Evolutionary conservation across 1,284 basidiomycete species (phyloP), one percentile per base, ranked within the genome.

Genomic region (Leccinum cinnamomeum): DNA sequence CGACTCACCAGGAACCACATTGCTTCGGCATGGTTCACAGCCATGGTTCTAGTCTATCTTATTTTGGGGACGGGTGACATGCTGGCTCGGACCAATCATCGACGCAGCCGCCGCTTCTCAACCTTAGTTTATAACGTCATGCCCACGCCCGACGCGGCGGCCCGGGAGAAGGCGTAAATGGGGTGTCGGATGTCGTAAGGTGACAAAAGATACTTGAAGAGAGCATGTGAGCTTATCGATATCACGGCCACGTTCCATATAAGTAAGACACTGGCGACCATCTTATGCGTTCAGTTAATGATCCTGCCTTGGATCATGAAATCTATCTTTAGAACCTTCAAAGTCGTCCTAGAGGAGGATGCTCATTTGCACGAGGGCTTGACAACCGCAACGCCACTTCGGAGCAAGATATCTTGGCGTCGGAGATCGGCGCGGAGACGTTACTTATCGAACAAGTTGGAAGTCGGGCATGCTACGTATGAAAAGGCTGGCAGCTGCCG

Each of bases 251-350:
- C 20, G 7, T 28, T 50, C 65, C 41, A 65, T 61, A 67, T 63
- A 53, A 12, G 46, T 64, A 28, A 25, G 28, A 25, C 23, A 54
- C 66, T 7, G 62, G 16, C 14, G 33, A 41, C 44, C 44, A 18
- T 25, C 30, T 35, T 14, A 46, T 3, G 44, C n/a, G n/a, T 50
- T 44, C 41, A 44, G 33, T 5, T 35, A 5, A 35, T 35, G 30
- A 39, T 18, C 10, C 16, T 4, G 39, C n/a, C 56, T 53, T 14
- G 20, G 8, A 44, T 44, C n/a, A 10, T 14, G 7, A 3, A 35
- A 37, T 18, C 67, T 68, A 69, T 61, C 51, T 57, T 67, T 64
- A 46, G 60, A 25, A 41, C 20, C 39, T 41, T 67, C 39, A 39
- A 5, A 4, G 50, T 18, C 14, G 20, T 12, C 18, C 8, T 30